Evolutionary conservation across 2,329 filamentous ascomycete species (phyloP), one percentile per base, ranked within the genome.

Genomic region (Venturia oleaginea): DNA sequence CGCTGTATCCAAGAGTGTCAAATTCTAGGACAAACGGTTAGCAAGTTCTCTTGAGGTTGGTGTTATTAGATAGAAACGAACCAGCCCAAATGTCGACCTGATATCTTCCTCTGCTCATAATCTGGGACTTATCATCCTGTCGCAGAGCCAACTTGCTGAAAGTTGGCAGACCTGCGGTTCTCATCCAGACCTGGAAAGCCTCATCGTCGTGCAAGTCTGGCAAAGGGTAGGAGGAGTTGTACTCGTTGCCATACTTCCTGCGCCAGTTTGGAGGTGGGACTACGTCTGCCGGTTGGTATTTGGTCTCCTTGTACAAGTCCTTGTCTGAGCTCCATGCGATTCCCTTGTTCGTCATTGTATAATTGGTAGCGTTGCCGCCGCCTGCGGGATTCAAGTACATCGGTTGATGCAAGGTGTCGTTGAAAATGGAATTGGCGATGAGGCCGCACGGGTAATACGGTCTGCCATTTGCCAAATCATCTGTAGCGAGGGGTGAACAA

Each of bases 141-240:
- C 92, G 84, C 75, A 88, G 84, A 57, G 91, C 91, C 59, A 99
- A 81, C 79, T 99, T 99, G 83, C 90, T 96, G 75, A 99, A 99
- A 5, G 88, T 89, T 0, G 94, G 94, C 70, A 97, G 79, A 65
- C 93, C 94, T 30, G 94, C 94, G 1, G 95, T 96, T 70, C 94
- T 87, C 94, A 99, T 99, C 94, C 94, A 99, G 27, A 97, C 92
- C 77, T 97, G 92, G 75, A 99, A 96, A 54, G 86, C 86, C 75
- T 96, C 89, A 77, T 91, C 87, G 0, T 85, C 78, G 67, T 87
- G 82, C 22, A 97, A 75, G 70, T 94, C 77, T 0, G 92, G 91
- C 27, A 91, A 86, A 1, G 83, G 84, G 62, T 83, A 81, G 0
- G 83, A 77, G 0, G 79, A 74, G 3, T 83, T 87, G 72, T 96